Conservation (phyloP, 2,329 filamentous ascomycete species). For the Apiospora koreana region DNA sequence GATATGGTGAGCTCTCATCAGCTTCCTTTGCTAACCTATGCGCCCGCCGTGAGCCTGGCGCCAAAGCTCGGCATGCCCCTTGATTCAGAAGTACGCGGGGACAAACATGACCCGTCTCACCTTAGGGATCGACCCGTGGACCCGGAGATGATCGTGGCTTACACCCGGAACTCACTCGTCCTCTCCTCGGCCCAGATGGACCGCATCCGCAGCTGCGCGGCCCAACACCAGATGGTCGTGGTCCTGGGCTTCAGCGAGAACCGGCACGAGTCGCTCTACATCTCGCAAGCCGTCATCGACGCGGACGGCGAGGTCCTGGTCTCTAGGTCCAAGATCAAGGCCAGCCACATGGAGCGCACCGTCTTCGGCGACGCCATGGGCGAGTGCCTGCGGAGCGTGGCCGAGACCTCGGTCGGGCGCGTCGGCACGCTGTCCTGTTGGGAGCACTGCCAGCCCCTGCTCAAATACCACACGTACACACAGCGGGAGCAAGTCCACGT, state of each 20-base stretch:
- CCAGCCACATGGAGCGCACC: conserved; percentile 54
- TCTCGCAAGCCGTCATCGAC: conserved; percentile 46
- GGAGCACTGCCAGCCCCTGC: conserved; percentile 52
- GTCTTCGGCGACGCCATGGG: conserved; percentile 48
- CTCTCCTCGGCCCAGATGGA: conserved; percentile 37
- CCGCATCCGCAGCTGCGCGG: conserved; percentile 34
- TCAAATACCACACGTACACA: conserved; percentile 46
- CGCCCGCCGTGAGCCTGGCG: background rate
- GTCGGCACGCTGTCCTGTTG: conserved; percentile 50
- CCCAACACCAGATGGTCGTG: conserved; percentile 40
- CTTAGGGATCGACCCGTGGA: conserved; percentile 35
- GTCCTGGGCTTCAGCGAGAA: conserved; percentile 45
- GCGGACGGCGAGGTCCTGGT: conserved; percentile 39
- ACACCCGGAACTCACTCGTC: conserved; percentile 35
- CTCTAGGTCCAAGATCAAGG: conserved; percentile 51
- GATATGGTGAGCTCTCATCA: background rate
- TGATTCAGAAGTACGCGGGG: background rate
- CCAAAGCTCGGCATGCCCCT: background rate
- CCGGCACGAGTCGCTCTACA: conserved; percentile 41
- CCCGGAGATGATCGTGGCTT: conserved; percentile 29
- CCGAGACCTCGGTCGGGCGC: conserved; percentile 26
- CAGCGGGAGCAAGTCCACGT: conserved; percentile 50
- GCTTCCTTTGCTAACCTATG: background rate
- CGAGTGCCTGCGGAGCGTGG: conserved; percentile 39
- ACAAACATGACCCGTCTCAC: background rate